Evolutionary conservation across 2,329 filamentous ascomycete genomes (phyloP), one percentile per base, ranked within the genome.

Genomic region (Ophiocordyceps sinensis): DNA sequence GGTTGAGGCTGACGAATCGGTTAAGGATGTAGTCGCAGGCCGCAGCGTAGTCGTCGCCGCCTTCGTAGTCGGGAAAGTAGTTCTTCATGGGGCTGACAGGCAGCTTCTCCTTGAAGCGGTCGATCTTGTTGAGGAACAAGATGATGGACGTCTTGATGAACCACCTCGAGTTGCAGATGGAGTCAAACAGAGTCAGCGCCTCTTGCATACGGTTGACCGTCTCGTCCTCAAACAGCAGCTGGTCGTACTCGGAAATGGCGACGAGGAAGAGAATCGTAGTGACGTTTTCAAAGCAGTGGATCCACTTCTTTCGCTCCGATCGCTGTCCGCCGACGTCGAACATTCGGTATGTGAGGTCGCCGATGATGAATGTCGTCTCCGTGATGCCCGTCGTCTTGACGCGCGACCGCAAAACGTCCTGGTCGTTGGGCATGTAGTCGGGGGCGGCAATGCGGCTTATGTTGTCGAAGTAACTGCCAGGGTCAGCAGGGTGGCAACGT

Each of bases 11-110:
- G 55, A 96, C 91, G 65, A 98, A 98, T 60, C 91, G 79, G 75
- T 96, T 96, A 47, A 98, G 77, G 56, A 98, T 96, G 68, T 98
- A 98, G 64, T 98, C 89, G 68, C 91, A 98, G 31, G 91, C 91
- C 40, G 86, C 83, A 34, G 83, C 81, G 58, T 98, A 98, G 65
- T 98, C 89, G 52, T 94, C 83, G 53, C 91, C 91, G 51, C 89
- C 85, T 69, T 96, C 89, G 63, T 86, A 91, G 57, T 91, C 85
- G 34, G 84, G 83, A 70, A 89, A 89, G 64, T 88, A 86, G 63
- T 85, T 85, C 63, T 84, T 84, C 67, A 91, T 84, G n/a, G 84
- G 81, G 58, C 82, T 86, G 56, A 82, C 71, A 14, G 77, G 76
- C 39, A 91, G 73, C 71, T 89, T 91, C 66, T 85, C 80, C 69